Percentiles rank a stretch among this genome's conserved stretches.
These are phyloP conservation scores for Gleditsia sinensis DNA, from an alignment of 306 rosid genomes.

Conservation along the genomic window DNA sequence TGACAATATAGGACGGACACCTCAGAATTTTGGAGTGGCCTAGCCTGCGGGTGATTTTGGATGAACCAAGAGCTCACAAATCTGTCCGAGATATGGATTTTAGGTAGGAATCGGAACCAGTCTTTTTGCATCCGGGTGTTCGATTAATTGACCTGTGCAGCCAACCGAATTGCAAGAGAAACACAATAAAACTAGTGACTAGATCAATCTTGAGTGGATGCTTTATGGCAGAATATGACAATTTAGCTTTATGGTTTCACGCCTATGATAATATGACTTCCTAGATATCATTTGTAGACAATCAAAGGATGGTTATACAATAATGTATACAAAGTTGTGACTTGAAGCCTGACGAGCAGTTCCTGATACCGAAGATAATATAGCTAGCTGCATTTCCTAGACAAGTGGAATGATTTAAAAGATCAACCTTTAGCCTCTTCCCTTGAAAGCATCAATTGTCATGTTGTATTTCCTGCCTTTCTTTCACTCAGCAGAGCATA, in stretches of 20 bases:
- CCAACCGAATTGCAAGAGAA: neutral
- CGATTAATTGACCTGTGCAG: neutral
- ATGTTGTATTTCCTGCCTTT: neutral
- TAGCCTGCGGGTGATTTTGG: conserved; percentile 65
- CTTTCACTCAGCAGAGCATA: neutral
- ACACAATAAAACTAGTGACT: conserved; percentile 11
- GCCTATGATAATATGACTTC: conserved; percentile 18
- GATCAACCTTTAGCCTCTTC: neutral
- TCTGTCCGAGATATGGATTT: conserved; percentile 88
- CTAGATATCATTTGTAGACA: conserved; percentile 10
- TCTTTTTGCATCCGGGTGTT: conserved; percentile 18
- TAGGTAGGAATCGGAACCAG: conserved; percentile 52
- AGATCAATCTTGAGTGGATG: neutral
- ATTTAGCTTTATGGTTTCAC: neutral
- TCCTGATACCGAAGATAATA: neutral
- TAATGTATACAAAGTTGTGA: neutral
- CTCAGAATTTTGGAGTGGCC: conserved; percentile 91
- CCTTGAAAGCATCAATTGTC: neutral
- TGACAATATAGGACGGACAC: conserved; percentile 72
- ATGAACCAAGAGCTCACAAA: conserved; percentile 85
- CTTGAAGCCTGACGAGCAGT: neutral
- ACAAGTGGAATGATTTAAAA: neutral
- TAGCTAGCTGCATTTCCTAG: neutral
- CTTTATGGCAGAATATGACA: conserved; percentile 11
- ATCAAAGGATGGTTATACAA: conserved; percentile 3